Evolutionary conservation across 495 filamentous ascomycete species (phyloP), one percentile per base, ranked within the genome.

Genomic region (Cercophora samala): DNA sequence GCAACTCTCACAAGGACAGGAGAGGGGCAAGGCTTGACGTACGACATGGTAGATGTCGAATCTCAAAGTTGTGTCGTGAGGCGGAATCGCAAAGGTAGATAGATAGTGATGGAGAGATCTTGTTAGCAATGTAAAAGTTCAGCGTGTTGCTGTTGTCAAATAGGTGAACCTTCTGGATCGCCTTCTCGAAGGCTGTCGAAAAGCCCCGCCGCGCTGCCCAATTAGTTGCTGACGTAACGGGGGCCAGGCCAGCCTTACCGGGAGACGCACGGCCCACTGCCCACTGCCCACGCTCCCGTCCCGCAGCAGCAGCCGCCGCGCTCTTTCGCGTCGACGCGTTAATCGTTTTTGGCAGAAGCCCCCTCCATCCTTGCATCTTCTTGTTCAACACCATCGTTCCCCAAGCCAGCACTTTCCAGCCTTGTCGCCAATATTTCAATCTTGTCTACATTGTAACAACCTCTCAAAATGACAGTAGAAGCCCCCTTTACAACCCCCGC

Each of bases 311-410:
- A n/a, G n/a, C n/a, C n/a, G n/a, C n/a, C n/a, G n/a, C 13, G 8
- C 58, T 29, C 17, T 25, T 19, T 64, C 65, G 51, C 65, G 65
- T 67, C 65, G 51, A 63, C 65, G 65, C 59, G 24, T 64, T 52
- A 62, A 23, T 59, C 5, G 32, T 18, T 19, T 60, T n/a, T 22
- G 8, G 22, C 63, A 11, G 24, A 60, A 23, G n/a, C 61, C 22
- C 15, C 22, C 19, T 8, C 66, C 6, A 21, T 58, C 6, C 32
- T 37, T 25, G 22, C 67, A n/a, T 22, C 46, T 0, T 24, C 17
- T n/a, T 58, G 37, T 9, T 2, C 37, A 46, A 13, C 37, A 46
- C 37, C 37, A 46, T 2, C 9, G 3, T 13, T 11, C 37, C 5
- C 2, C 37, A 29, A 29, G 26, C 37, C 37, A 46, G 15, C 37